Percentiles rank a stretch among this genome's conserved stretches.
phyloP scores from a whole-genome alignment of 202 grass and related monocot genomes.

The Cymbopogon flexuosus region DNA sequence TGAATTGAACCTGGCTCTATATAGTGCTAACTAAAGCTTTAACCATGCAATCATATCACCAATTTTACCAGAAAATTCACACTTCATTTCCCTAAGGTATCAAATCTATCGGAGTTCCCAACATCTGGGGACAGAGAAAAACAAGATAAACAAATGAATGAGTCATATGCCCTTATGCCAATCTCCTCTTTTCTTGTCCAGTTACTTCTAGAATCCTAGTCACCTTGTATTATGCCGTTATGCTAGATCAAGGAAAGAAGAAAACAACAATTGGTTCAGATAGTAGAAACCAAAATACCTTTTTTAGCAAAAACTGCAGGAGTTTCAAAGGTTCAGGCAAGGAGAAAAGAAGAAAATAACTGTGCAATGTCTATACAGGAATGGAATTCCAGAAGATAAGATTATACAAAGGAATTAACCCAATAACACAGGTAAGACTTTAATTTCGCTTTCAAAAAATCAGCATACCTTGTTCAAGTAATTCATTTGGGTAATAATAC shows the following conservation, averaged over 20 bases:
- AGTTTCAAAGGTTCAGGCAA: neutral
- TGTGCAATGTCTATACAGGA: neutral
- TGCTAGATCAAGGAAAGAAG: neutral
- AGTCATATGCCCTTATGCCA: neutral
- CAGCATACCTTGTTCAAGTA: conserved; percentile 76
- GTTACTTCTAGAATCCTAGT: neutral
- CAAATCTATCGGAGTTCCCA: neutral
- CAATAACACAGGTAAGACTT: neutral
- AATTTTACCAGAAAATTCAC: neutral
- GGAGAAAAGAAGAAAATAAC: neutral
- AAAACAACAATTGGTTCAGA: neutral
- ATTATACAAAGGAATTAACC: neutral
- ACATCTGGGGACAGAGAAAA: neutral
- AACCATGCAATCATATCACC: neutral
- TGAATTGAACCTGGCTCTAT: neutral
- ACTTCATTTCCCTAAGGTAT: neutral
- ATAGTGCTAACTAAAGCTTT: neutral
- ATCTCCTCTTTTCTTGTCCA: neutral
- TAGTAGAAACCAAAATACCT: conserved; percentile 26
- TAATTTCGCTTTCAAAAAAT: neutral
- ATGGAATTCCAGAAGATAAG: neutral
- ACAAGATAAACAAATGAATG: neutral
- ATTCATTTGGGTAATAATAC: conserved; percentile 82
- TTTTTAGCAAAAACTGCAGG: conserved; percentile 16
- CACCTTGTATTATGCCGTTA: neutral